Conservation (phyloP, 108 stramenopile species). For the Seminavis robusta region DNA sequence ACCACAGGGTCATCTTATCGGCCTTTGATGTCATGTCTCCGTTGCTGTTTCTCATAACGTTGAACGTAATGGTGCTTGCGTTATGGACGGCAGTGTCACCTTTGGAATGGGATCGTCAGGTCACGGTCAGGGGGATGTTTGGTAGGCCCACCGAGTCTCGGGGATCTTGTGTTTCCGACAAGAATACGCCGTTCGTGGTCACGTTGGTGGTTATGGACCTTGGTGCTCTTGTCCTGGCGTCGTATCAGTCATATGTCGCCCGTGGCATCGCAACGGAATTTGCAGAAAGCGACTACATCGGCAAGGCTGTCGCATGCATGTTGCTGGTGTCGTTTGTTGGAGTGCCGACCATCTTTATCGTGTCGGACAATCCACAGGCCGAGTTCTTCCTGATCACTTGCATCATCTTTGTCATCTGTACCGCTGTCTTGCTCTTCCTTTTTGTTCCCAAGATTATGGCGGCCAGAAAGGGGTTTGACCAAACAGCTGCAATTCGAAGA, state of each 20-base stretch:
- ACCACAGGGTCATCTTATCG: constrained; percentile 40
- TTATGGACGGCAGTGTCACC: constrained; percentile 35
- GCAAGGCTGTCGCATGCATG: constrained; percentile 21
- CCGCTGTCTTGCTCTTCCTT: constrained; percentile 29
- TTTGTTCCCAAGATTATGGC: constrained; percentile 59
- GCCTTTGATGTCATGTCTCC: constrained; percentile 42
- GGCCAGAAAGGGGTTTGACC: too few species aligned
- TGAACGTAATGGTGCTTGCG: constrained; percentile 14
- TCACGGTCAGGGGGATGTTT: too few species aligned
- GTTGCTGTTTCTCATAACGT: constrained; percentile 18
- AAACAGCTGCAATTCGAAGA: too few species aligned
- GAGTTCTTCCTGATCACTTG: constrained; percentile 9
- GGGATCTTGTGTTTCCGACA: constrained; percentile 34
- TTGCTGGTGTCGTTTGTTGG: constrained; percentile 27
- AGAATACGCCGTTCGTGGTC: constrained; percentile 16
- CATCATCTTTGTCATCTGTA: constrained; percentile 30
- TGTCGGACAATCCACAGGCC: constrained; percentile 17
- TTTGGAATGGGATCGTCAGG: constrained; percentile 8
- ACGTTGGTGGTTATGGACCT: constrained; percentile 22
- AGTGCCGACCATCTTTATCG: constrained; percentile 38
- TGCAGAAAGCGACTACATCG: constrained; percentile 43
- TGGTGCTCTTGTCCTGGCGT: constrained; percentile 25
- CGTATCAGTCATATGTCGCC: constrained; percentile 43
- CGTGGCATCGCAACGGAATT: constrained; percentile 48
- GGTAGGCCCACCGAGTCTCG: too few species aligned